Evolutionary conservation across 331 rosid species (phyloP).

Genomic region (Telfairia occidentalis): DNA sequence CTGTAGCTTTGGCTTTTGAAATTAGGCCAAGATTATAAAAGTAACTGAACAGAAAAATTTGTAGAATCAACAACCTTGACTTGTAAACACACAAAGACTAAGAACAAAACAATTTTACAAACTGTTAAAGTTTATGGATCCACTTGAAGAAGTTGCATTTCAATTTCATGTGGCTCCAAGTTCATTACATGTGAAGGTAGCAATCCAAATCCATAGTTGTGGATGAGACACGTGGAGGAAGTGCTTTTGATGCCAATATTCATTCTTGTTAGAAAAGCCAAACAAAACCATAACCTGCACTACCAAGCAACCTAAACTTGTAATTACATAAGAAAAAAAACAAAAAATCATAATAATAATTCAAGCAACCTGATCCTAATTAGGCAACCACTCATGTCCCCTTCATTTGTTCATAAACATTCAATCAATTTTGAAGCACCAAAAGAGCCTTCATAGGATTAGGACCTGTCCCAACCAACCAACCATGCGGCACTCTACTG

Average conservation of each 20-base stretch:
- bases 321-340: neutral
- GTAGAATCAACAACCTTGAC: neutral
- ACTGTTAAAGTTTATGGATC: neutral
- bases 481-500: neutral
- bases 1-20: no score
- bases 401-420: slow-evolving; percentile 1
- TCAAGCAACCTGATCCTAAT: neutral
- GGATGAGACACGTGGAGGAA: slow-evolving; percentile 7
- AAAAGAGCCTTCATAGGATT: neutral
- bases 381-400: slow-evolving; percentile 4
- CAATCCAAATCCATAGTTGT: neutral
- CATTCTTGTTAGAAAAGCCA: slow-evolving; percentile 5
- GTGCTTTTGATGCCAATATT: neutral
- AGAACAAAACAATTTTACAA: neutral
- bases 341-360: neutral
- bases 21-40: no score
- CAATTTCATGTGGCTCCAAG: neutral
- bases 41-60: neutral
- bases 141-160: neutral
- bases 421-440: neutral
- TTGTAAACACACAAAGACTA: neutral
- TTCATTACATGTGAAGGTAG: neutral
- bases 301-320: slow-evolving; percentile 1
- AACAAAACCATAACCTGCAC: slow-evolving; percentile 1
- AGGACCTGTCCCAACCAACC: neutral